These are phyloP conservation scores for Mycena indigotica DNA, from an alignment of 768 basidiomycete species.

Conservation along the genomic window DNA sequence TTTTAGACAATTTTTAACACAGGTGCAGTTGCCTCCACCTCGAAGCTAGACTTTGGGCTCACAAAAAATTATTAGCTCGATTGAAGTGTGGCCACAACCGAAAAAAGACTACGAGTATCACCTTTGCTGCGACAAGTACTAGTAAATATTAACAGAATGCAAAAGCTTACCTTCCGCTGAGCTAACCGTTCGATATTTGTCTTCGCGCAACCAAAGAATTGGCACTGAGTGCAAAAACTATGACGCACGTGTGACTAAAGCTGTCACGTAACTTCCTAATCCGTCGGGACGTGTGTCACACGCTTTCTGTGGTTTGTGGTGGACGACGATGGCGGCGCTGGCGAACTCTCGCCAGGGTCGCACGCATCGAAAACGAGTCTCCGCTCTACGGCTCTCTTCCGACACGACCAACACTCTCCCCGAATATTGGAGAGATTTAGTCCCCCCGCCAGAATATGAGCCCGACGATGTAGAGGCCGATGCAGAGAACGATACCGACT, in stretches of 20 bases:
- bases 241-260: background rate
- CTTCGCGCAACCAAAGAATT: no score
- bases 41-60: no score
- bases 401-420: constrained; percentile 70
- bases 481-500: constrained; percentile 67
- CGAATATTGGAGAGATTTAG: constrained; percentile 43
- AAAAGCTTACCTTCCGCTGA: no score
- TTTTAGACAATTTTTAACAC: no score
- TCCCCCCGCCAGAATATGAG: constrained; percentile 23
- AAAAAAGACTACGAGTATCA: no score
- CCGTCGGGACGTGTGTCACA: background rate
- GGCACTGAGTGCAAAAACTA: no score
- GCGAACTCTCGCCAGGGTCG: constrained; percentile 20
- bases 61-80: no score
- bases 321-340: constrained; percentile 4
- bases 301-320: background rate
- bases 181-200: no score
- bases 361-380: constrained; percentile 59
- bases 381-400: constrained; percentile 60
- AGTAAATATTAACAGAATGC: no score
- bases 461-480: constrained; percentile 38
- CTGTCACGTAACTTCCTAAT: background rate
- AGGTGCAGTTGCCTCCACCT: no score
- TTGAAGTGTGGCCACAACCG: no score
- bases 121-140: no score